Percentiles rank a stretch among this genome's conserved stretches.
Conservation (phyloP, 139 green algal species). For the Chlorella ohadii region DNA sequence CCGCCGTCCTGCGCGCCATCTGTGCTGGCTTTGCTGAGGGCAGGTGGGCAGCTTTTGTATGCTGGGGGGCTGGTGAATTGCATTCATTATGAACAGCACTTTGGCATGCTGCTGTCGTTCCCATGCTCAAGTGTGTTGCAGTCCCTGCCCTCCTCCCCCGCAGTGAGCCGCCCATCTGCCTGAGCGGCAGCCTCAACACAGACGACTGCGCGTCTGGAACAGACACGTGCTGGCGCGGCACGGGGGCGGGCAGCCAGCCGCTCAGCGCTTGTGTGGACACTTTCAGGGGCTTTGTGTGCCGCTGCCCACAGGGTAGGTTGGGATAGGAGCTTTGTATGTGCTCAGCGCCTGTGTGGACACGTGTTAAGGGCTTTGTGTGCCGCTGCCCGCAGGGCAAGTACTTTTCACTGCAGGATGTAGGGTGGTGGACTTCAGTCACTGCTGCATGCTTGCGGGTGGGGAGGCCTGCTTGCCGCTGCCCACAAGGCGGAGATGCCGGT, state of each 20-base stretch:
- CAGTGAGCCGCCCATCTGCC: constrained; percentile 71
- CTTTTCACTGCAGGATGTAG: too few relatives aligned
- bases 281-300: constrained; percentile 74
- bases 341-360: constrained; percentile 75
- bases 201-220: constrained; percentile 54
- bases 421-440: too few relatives aligned
- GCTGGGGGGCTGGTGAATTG: background rate
- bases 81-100: background rate
- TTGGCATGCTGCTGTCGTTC: background rate
- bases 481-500: too few relatives aligned
- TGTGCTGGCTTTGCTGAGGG: constrained; percentile 77
- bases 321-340: too few relatives aligned
- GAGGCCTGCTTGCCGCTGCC: too few relatives aligned
- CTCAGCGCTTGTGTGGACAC: constrained; percentile 73
- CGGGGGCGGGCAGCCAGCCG: background rate
- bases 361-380: constrained; percentile 75
- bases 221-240: constrained; percentile 60
- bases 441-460: too few relatives aligned
- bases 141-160: background rate
- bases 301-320: constrained; percentile 4
- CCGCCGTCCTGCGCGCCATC: constrained; percentile 67
- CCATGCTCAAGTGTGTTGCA: background rate
- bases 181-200: constrained; percentile 46
- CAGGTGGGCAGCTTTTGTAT: background rate
- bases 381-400: constrained; percentile 7